Conservation (phyloP, 768 basidiomycete species). For the Suillus discolor region DNA sequence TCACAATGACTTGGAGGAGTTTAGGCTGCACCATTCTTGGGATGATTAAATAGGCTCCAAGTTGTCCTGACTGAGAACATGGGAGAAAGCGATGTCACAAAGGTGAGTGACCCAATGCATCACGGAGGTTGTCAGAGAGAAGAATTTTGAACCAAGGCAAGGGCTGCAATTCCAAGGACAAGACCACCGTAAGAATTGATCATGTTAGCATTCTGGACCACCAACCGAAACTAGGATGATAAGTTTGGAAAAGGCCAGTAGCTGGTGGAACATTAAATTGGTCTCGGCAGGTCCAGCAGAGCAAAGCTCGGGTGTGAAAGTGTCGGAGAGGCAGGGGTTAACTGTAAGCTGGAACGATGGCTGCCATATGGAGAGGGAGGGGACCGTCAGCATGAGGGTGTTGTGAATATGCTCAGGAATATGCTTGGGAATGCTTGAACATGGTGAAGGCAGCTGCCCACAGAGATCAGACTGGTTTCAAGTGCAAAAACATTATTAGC, state of each 20-base stretch:
- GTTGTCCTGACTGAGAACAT: constrained; percentile 79
- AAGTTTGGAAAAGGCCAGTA: too few species aligned
- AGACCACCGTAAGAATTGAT: too few species aligned
- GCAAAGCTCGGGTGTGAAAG: constrained; percentile 30
- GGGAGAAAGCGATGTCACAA: constrained; percentile 55
- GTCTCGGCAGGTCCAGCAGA: too few species aligned
- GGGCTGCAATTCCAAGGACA: constrained; percentile 69
- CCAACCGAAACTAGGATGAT: too few species aligned
- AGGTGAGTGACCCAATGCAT: constrained; percentile 75
- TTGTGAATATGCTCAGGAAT: constrained; percentile 43
- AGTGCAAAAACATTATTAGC: background rate
- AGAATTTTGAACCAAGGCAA: constrained; percentile 76
- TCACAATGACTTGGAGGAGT: constrained; percentile 77
- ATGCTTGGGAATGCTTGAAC: constrained; percentile 51
- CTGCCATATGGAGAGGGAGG: too few species aligned
- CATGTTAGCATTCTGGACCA: too few species aligned
- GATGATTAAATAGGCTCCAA: constrained; percentile 74
- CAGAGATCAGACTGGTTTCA: background rate
- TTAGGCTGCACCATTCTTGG: constrained; percentile 55
- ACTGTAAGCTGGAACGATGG: constrained; percentile 55
- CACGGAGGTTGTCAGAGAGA: constrained; percentile 74
- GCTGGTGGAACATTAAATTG: too few species aligned
- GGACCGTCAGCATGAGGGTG: constrained; percentile 34
- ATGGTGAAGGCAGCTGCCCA: constrained; percentile 55
- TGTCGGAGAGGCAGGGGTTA: constrained; percentile 57